These are phyloP conservation scores for Pisolithus marmoratus DNA, from an alignment of 768 basidiomycete genomes.

Conservation along the genomic window DNA sequence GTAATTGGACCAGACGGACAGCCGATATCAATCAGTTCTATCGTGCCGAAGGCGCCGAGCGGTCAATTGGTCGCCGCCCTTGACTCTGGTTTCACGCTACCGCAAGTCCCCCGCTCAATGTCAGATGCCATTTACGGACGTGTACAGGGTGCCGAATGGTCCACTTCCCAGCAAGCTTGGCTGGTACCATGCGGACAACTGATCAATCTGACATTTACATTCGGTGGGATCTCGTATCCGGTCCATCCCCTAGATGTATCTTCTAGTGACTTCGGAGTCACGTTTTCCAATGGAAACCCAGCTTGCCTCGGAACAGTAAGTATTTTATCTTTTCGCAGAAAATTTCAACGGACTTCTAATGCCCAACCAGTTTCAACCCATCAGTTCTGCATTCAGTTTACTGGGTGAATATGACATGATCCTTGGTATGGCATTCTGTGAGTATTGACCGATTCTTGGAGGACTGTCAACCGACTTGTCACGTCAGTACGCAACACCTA, in stretches of 20 bases:
- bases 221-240: conserved; percentile 64
- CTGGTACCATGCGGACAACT: conserved; percentile 68
- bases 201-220: conserved; percentile 65
- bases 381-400: conserved; percentile 72
- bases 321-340: conserved; percentile 6
- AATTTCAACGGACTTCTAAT: conserved; percentile 6
- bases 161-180: conserved; percentile 53
- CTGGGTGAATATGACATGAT: conserved; percentile 80
- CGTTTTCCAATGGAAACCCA: conserved; percentile 40
- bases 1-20: conserved; percentile 76
- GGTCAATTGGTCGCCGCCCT: conserved; percentile 67
- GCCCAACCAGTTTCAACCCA: conserved; percentile 65
- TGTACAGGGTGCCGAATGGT: conserved; percentile 67
- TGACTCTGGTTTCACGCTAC: conserved; percentile 67
- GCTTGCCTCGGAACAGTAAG: conserved; percentile 67
- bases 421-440: conserved; percentile 76
- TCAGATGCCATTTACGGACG: conserved; percentile 79
- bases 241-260: conserved; percentile 69
- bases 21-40: conserved; percentile 53
- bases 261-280: conserved; percentile 50
- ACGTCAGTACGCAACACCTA: conserved; percentile 69
- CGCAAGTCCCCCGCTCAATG: conserved; percentile 69
- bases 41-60: conserved; percentile 61
- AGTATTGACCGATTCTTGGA: conserved; percentile 18
- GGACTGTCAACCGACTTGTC: conserved; percentile 3